Base-by-base conservation (phyloP, 371 early-diverging fungal genomes). In the Rhizopus stolonifer region DNA sequence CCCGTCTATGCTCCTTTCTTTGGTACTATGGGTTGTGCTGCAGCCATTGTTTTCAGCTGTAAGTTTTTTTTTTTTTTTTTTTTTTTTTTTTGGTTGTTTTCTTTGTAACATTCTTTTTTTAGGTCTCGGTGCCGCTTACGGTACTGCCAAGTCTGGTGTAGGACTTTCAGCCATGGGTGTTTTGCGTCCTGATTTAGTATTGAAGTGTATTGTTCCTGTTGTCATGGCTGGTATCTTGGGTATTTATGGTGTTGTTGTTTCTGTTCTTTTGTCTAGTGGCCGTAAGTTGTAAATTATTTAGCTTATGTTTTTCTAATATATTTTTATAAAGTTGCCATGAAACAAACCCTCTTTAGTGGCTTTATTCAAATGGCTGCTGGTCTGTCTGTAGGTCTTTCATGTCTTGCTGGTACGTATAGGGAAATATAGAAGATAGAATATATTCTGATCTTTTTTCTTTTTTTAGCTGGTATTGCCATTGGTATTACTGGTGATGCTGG, bases 221-320 rank as follows among this genome's bases (percentile, higher is more conserved):
- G 92, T 98, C 70, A 97, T 98, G 98, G 94, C 96, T 67, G 98
- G 98, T 88, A 97, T 98, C 69, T 86, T 98, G 72, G 95, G 89
- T 59, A 91, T 98, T 59, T 98, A 98, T 79, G 99, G 99, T 56
- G 84, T 98, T 25, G 97, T 97, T 13, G 93, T 95, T 32, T 60
- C 63, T 45, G 98, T 96, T 44, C 82, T 98, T 55, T 84, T 98
- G 46, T 84, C 93, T 39, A 90, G 92, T 61, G 79, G 83, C 40
- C 62, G 91, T 91, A 82, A 77, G 87, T 87, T 23, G 25, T 44
- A 23, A 19, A 29, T 21, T 36, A 14, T 23, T 42, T 6, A 18
- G 1, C 25, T 39, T 17, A 48, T 36, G 24, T 31, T 29, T 31
- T 45, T 32, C 10, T 29, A 29, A 29, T 7, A 29, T 29, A 29